A percentile compares a stretch with the other conserved stretches of the same genome.
Evolutionary conservation across 495 filamentous ascomycete species (phyloP).

Genomic region (Cryomyces minteri): DNA sequence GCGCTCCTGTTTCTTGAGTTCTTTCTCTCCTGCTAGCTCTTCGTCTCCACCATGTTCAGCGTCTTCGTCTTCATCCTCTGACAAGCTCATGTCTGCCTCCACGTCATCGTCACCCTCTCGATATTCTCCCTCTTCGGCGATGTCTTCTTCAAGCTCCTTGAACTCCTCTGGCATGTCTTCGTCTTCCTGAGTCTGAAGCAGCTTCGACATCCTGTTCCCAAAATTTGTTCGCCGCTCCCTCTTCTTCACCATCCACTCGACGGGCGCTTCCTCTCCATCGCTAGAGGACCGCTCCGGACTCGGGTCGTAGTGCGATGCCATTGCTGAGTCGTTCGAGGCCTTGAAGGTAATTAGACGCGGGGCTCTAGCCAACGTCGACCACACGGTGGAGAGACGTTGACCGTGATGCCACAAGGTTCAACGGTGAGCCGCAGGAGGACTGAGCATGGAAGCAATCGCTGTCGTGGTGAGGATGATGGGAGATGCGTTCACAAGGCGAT

Average conservation of each 20-base stretch:
- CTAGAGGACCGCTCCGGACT: no score
- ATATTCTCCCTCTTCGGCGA: constrained; percentile 46
- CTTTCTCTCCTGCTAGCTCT: constrained; percentile 35
- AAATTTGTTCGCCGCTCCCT: constrained; percentile 71
- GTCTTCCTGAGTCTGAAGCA: constrained; percentile 25
- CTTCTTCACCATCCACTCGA: constrained; percentile 62
- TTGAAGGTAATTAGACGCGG: no score
- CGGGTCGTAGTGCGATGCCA: no score
- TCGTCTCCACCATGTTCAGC: constrained; percentile 58
- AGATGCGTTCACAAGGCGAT: no score
- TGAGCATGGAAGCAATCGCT: no score
- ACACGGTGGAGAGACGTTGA: no score
- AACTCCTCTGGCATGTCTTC: constrained; percentile 54
- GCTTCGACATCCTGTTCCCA: constrained; percentile 47
- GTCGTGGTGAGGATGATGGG: no score
- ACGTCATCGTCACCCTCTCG: constrained; percentile 49
- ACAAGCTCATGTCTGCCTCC: constrained; percentile 1
- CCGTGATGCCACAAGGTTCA: no score
- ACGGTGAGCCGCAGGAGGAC: no score
- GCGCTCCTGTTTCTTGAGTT: constrained; percentile 26
- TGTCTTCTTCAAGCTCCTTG: constrained; percentile 57
- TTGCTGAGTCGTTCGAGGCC: no score
- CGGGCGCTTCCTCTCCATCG: constrained; percentile 20
- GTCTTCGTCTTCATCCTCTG: constrained; percentile 7
- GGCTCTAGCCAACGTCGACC: no score